A percentile compares a stretch with the other conserved stretches of the same genome.
Evolutionary conservation across 352 stramenopile genomes (phyloP).

Genomic region (Phytophthora pinifolia): DNA sequence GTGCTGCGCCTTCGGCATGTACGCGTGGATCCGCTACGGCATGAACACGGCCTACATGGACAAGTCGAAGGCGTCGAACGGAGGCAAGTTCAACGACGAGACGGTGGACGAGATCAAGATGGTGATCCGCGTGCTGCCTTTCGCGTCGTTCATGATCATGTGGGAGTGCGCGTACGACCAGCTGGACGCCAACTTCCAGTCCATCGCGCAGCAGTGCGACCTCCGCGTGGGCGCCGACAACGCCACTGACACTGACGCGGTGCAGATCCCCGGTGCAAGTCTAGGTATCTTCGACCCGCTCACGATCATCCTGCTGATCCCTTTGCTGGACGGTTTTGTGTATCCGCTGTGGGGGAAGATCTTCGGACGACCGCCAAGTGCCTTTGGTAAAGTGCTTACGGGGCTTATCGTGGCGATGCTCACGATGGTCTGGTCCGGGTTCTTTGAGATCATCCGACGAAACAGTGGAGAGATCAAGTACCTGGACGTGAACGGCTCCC

Average conservation of each 20-base stretch:
- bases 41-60: slow-evolving; percentile 84
- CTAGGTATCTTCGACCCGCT: slow-evolving; percentile 87
- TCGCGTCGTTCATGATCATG: slow-evolving; percentile 90
- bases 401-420: slow-evolving; percentile 73
- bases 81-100: slow-evolving; percentile 78
- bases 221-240: slow-evolving; percentile 49
- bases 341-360: slow-evolving; percentile 67
- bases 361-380: slow-evolving; percentile 58
- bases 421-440: slow-evolving; percentile 87
- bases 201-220: slow-evolving; percentile 84
- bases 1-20: slow-evolving; percentile 77
- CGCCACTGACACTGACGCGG: slow-evolving; percentile 26
- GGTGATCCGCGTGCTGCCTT: slow-evolving; percentile 82
- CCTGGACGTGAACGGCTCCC: slow-evolving; percentile 21
- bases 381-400: slow-evolving; percentile 80
- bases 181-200: slow-evolving; percentile 87
- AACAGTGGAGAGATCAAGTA: slow-evolving; percentile 48
- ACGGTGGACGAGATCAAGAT: slow-evolving; percentile 87
- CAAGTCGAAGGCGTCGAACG: slow-evolving; percentile 83
- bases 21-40: slow-evolving; percentile 80
- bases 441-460: slow-evolving; percentile 76
- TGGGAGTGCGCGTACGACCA: slow-evolving; percentile 89
- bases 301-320: slow-evolving; percentile 82
- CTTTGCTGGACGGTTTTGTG: slow-evolving; percentile 67
- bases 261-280: slow-evolving; percentile 73